These are phyloP conservation scores for Eucalyptus brandiana DNA, from an alignment of 345 rosid genomes.

Conservation along the genomic window DNA sequence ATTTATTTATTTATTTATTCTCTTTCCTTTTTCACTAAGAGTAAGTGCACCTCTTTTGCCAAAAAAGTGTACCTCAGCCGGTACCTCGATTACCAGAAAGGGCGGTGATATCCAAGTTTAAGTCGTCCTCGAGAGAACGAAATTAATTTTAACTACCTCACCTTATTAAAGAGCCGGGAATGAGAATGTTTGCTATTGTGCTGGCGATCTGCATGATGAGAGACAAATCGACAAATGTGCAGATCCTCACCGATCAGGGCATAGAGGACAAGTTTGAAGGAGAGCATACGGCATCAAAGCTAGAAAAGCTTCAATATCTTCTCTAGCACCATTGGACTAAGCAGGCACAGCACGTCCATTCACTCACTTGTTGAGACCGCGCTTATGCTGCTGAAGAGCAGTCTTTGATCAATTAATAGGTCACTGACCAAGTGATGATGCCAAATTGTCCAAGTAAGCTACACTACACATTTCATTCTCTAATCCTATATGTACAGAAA, in stretches of 20 bases:
- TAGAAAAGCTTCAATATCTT: conserved; percentile 66
- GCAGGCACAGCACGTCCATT: conserved; percentile 49
- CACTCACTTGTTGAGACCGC: conserved; percentile 36
- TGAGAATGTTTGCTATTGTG: no score
- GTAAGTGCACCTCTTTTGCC: background rate
- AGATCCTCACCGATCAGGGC: conserved; percentile 21
- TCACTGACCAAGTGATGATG: background rate
- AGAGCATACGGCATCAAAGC: conserved; percentile 60
- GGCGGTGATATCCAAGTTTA: no score
- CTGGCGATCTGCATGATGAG: no score
- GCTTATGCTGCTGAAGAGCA: background rate
- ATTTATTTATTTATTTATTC: no score
- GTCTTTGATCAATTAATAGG: background rate
- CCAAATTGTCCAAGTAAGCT: background rate
- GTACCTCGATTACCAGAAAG: background rate
- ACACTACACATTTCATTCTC: background rate
- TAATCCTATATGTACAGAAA: background rate
- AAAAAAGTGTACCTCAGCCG: background rate
- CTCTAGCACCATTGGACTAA: conserved; percentile 60
- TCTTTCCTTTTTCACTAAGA: no score
- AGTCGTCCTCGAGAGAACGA: no score
- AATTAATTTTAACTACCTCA: no score
- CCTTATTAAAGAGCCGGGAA: no score
- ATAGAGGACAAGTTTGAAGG: conserved; percentile 45
- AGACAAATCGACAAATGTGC: conserved; percentile 13